Conservation (phyloP, 768 basidiomycete species). For the Scleroderma bovista region DNA sequence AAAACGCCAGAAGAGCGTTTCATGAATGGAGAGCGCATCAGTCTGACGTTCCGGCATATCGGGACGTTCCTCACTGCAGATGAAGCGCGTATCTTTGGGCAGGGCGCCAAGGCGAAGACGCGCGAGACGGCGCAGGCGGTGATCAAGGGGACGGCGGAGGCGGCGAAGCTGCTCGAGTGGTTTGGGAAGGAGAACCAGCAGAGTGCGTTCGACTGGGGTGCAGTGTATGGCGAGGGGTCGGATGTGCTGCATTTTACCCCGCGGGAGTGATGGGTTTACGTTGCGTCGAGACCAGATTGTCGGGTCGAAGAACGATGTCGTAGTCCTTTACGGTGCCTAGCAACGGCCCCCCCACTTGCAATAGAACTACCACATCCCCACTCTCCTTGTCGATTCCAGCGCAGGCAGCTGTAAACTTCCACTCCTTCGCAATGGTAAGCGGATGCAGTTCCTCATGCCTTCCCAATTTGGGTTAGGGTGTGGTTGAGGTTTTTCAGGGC, state of each 20-base stretch:
- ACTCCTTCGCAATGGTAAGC: slow-evolving; percentile 21
- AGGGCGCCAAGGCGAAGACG: slow-evolving; percentile 64
- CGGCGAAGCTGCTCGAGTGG: slow-evolving; percentile 45
- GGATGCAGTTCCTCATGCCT: slow-evolving; percentile 10
- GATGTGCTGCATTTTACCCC: slow-evolving; percentile 58
- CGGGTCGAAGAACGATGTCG: too few relatives aligned
- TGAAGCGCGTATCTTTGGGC: slow-evolving; percentile 57
- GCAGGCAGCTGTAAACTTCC: slow-evolving; percentile 8
- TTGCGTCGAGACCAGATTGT: too few relatives aligned
- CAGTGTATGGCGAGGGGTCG: slow-evolving; percentile 57
- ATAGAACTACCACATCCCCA: slow-evolving; percentile 1
- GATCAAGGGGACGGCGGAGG: slow-evolving; percentile 45
- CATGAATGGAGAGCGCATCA: slow-evolving; percentile 63
- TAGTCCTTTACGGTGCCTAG: slow-evolving; percentile 4
- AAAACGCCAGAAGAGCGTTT: slow-evolving; percentile 54
- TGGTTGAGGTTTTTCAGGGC: slow-evolving; percentile 32
- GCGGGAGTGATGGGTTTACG: slow-evolving; percentile 15
- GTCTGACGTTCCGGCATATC: slow-evolving; percentile 74
- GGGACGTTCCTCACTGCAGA: slow-evolving; percentile 64
- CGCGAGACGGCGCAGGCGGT: slow-evolving; percentile 49
- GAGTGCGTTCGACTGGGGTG: slow-evolving; percentile 67
- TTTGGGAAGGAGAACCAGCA: slow-evolving; percentile 74
- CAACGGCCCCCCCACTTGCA: not conserved
- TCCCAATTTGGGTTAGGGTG: slow-evolving; percentile 26
- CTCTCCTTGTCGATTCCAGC: slow-evolving; percentile 5